Base-by-base conservation (phyloP, 257 asterid species). In the Solanum tarapatanum region DNA sequence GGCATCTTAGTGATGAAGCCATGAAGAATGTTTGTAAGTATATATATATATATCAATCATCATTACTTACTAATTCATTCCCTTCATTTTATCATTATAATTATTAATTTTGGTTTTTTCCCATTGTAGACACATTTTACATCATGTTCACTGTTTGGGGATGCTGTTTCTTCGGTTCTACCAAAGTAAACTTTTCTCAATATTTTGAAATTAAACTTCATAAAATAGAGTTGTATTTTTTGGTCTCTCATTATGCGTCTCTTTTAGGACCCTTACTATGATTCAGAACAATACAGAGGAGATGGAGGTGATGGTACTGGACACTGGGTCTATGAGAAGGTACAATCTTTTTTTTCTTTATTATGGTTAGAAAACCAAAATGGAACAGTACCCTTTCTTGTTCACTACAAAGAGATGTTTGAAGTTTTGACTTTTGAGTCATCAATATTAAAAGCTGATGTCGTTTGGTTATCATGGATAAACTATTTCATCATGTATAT, bases 241-340 rank as follows among this genome's bases (percentile, higher is more conserved):
- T 55, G 17, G 12, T 24, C 30, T 32, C 26, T 82, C 41, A 45
- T 23, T 32, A n/a, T 79, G 35, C 4, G 8, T 23, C 70, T 84
- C 32, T 74, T 66, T 76, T 88, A 96, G 98, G 99, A 96, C 93
- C 98, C 99, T 8, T 96, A 64, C 90, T 95, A 95, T 91, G 98
- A 95, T 86, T 95, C 98, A 55, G 98, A 95, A 86, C 90, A 88
- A 11, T 95, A 95, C 51, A 94, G 98, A 77, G 91, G 91, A 90
- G 98, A 94, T 90, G 98, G 98, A 87, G 98, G 98, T 73, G 98
- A 95, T 89, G 98, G 98, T 30, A 92, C 94, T 80, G 98, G 98
- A 43, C 98, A 95, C 83, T 95, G 98, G 98, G 93, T 95, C 69
- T 95, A 96, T 87, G 98, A 96, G 84, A 96, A 93, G 98, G 98